A percentile compares a stretch with the other conserved stretches of the same genome.
Evolutionary conservation across 106 monocot species (phyloP).

Genomic region (Dendrobium chrysotoxum): DNA sequence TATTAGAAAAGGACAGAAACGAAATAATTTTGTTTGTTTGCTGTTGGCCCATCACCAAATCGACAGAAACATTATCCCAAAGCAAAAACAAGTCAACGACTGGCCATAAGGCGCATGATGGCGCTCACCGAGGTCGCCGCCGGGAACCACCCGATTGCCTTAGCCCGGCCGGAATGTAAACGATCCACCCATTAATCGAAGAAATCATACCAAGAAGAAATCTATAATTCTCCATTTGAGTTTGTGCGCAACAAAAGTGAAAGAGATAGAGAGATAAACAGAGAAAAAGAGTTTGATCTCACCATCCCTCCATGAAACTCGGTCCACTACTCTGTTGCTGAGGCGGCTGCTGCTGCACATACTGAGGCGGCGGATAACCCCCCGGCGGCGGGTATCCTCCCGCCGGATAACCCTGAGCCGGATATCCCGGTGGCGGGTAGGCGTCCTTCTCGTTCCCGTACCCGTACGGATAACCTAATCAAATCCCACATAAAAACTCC

Average conservation of each 20-base stretch:
- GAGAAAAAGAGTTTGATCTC: slow-evolving; percentile 5
- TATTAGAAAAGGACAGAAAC: no score
- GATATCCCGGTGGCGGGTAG: slow-evolving; percentile 43
- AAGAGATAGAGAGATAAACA: neutral
- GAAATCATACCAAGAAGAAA: neutral
- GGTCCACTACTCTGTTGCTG: slow-evolving; percentile 36
- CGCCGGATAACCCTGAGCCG: slow-evolving; percentile 31
- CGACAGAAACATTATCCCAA: no score
- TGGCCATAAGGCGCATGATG: no score
- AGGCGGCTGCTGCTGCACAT: slow-evolving; percentile 39
- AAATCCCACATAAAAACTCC: neutral
- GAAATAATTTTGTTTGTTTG: no score
- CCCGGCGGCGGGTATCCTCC: slow-evolving; percentile 28
- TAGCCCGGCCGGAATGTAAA: neutral
- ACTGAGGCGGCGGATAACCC: slow-evolving; percentile 29
- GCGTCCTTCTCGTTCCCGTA: slow-evolving; percentile 18
- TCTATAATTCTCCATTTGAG: no score
- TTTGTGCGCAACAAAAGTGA: no score
- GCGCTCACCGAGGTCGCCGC: no score
- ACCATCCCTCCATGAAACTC: slow-evolving; percentile 68
- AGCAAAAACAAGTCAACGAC: no score
- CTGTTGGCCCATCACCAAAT: no score
- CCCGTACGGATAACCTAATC: slow-evolving; percentile 26
- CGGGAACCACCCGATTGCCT: no score
- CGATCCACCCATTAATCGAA: neutral